Conservation (phyloP, 441 rosid species). For the Erysimum cheiri region DNA sequence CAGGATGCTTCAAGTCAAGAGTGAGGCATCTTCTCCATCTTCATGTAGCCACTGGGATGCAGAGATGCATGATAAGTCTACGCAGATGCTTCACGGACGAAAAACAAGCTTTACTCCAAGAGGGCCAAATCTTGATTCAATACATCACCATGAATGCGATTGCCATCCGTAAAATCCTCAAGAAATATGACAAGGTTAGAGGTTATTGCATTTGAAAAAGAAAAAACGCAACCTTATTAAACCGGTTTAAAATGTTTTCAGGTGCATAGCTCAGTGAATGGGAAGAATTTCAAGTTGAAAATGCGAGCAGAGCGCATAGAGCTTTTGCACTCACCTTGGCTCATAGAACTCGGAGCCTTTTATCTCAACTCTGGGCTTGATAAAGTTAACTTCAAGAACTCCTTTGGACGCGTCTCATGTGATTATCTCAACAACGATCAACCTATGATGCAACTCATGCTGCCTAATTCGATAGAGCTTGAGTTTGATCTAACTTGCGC, state of each 20-base stretch:
- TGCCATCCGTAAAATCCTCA: constrained; percentile 85
- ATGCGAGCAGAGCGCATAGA: constrained; percentile 83
- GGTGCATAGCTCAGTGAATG: constrained; percentile 85
- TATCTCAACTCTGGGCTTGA: constrained; percentile 69
- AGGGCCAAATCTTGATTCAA: constrained; percentile 76
- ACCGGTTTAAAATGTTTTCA: constrained; percentile 36
- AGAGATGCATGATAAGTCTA: constrained; percentile 56
- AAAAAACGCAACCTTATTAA: not conserved
- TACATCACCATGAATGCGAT: constrained; percentile 86
- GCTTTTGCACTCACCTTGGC: constrained; percentile 92
- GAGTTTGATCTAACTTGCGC: constrained; percentile 85
- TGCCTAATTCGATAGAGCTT: constrained; percentile 62
- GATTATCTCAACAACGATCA: constrained; percentile 53
- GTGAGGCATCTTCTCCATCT: constrained; percentile 80
- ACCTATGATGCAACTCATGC: constrained; percentile 63
- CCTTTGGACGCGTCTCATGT: constrained; percentile 61
- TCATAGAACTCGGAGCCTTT: constrained; percentile 90
- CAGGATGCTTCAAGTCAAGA: constrained; percentile 77
- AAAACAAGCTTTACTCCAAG: constrained; percentile 59
- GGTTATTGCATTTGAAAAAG: not conserved
- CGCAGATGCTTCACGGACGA: constrained; percentile 63
- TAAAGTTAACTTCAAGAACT: constrained; percentile 45
- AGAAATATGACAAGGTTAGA: constrained; percentile 87
- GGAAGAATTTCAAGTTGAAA: constrained; percentile 79
- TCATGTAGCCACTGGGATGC: constrained; percentile 75